phyloP scores from a whole-genome alignment of 148 eudicot species.

The Heliosperma pusillum region DNA sequence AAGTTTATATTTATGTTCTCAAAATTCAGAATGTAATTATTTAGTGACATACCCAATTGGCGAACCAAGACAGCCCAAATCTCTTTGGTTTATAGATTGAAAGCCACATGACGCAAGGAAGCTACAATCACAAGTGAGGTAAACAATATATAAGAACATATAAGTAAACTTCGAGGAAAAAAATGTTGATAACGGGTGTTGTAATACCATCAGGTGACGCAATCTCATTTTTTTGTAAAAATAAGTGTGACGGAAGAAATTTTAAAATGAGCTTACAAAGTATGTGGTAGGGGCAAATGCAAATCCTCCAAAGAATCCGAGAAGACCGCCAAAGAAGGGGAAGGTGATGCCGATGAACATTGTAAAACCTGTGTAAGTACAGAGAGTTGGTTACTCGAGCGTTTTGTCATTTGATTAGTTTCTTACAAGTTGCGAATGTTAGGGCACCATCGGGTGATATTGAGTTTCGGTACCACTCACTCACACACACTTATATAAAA shows the following conservation, averaged over 20 bases:
- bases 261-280: conserved; percentile 27
- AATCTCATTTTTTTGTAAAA: too few species aligned
- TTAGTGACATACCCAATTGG: conserved; percentile 33
- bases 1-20: background rate
- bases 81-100: conserved; percentile 32
- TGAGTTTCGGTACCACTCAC: too few species aligned
- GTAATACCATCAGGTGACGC: too few species aligned
- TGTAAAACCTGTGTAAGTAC: conserved; percentile 24
- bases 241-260: too few species aligned
- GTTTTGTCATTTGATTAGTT: too few species aligned
- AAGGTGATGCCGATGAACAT: conserved; percentile 36
- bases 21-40: background rate
- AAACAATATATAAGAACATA: background rate
- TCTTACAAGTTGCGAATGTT: too few species aligned
- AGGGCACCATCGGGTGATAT: too few species aligned
- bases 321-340: conserved; percentile 41
- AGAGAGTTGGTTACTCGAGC: background rate
- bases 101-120: conserved; percentile 45
- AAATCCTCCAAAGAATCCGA: conserved; percentile 41
- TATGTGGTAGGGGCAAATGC: conserved; percentile 41
- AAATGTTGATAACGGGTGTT: too few species aligned
- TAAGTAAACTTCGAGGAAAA: too few species aligned
- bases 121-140: conserved; percentile 15
- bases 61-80: conserved; percentile 32
- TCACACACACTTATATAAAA: too few species aligned